Evolutionary conservation across 768 basidiomycete genomes (phyloP).

Genomic region (Leccinellum albellum): DNA sequence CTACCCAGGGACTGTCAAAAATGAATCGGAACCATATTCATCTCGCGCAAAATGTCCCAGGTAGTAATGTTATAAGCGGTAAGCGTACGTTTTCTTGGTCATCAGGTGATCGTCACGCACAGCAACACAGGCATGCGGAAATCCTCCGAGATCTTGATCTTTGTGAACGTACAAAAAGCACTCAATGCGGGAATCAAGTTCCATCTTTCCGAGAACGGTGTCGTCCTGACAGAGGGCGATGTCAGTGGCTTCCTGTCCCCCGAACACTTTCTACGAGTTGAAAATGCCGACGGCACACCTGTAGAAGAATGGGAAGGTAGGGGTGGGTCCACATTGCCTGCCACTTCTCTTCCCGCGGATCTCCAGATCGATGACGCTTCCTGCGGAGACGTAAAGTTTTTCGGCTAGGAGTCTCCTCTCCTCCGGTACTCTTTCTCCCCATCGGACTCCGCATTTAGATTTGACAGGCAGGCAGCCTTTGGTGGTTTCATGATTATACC

Average conservation of each 20-base stretch:
- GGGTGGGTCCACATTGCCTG: background rate
- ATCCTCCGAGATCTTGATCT: conserved; percentile 76
- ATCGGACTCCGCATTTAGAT: background rate
- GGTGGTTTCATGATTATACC: background rate
- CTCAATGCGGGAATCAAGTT: conserved; percentile 68
- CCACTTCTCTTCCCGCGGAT: background rate
- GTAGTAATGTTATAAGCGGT: conserved; percentile 75
- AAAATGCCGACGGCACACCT: conserved; percentile 34
- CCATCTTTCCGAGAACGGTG: conserved; percentile 80
- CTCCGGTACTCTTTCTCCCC: background rate
- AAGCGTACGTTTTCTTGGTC: conserved; percentile 21
- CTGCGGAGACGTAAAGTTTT: background rate
- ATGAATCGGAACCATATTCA: conserved; percentile 94
- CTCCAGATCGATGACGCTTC: background rate
- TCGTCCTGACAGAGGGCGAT: conserved; percentile 82
- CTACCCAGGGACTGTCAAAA: conserved; percentile 65
- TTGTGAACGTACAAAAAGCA: conserved; percentile 70
- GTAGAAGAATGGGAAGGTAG: conserved; percentile 23
- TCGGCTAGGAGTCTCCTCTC: background rate
- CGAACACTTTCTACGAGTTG: conserved; percentile 68
- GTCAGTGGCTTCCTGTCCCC: conserved; percentile 55
- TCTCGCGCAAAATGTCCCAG: conserved; percentile 73
- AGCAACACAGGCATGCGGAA: conserved; percentile 68
- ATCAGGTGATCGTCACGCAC: background rate
- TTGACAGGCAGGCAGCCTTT: background rate